phyloP scores from a whole-genome alignment of 2,329 filamentous ascomycete genomes.

The Sodiomyces alkalinus region DNA sequence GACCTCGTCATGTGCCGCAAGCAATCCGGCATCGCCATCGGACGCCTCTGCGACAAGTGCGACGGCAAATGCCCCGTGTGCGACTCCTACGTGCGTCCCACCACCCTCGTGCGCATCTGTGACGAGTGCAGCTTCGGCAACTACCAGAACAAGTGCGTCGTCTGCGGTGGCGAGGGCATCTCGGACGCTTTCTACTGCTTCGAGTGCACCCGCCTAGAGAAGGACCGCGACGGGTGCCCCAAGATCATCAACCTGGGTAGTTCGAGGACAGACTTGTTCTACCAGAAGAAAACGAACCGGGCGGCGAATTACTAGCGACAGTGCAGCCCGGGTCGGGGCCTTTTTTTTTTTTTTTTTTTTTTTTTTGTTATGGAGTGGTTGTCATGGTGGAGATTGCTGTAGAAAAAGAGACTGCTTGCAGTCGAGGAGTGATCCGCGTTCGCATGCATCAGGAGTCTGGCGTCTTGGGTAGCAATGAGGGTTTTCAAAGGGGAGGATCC shows the following conservation, averaged over 20 bases:
- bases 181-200: slow-evolving; percentile 99
- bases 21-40: slow-evolving; percentile 92
- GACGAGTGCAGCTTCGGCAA: slow-evolving; percentile 99
- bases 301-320: slow-evolving; percentile 35
- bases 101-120: slow-evolving; percentile 93
- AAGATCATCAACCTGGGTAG: slow-evolving; percentile 99
- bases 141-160: slow-evolving; percentile 99
- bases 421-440: no score
- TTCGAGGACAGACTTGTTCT: slow-evolving; percentile 75
- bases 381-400: no score
- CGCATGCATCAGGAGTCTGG: no score
- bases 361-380: no score
- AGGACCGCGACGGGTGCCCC: slow-evolving; percentile 91
- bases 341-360: no score
- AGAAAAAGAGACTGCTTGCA: no score
- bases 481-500: no score
- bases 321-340: slow-evolving; percentile 34
- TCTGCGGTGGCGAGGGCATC: slow-evolving; percentile 96
- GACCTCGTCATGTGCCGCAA: slow-evolving; percentile 99
- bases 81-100: slow-evolving; percentile 96
- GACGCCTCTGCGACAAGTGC: slow-evolving; percentile 98
- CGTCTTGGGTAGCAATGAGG: no score
- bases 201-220: slow-evolving; percentile 91
- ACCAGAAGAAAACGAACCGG: slow-evolving; percentile 53
- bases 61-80: slow-evolving; percentile 99